Evolutionary conservation across 768 basidiomycete species (phyloP).

Genomic region (Naganishia randhawae): DNA sequence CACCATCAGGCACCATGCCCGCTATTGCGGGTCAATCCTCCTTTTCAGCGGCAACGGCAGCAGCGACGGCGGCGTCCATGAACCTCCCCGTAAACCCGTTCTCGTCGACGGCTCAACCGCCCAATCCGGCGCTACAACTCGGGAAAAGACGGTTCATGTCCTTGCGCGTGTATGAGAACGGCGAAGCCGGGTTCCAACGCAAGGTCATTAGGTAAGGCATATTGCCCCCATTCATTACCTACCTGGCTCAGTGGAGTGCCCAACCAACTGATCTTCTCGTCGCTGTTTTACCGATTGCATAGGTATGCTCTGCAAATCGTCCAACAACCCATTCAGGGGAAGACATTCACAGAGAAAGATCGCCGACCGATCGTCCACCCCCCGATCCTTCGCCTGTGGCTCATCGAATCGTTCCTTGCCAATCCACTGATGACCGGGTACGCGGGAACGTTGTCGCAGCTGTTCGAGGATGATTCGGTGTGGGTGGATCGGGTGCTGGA

Average conservation of each 20-base stretch:
- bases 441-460: background rate
- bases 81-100: too few relatives aligned
- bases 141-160: background rate
- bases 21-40: too few relatives aligned
- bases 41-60: too few relatives aligned
- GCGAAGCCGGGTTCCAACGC: background rate
- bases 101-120: background rate
- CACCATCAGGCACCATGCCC: too few relatives aligned
- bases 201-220: conserved; percentile 3
- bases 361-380: conserved; percentile 12
- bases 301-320: conserved; percentile 13
- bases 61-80: too few relatives aligned
- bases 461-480: conserved; percentile 11
- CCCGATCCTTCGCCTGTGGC: background rate
- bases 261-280: too few relatives aligned
- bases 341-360: conserved; percentile 14
- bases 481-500: conserved; percentile 7
- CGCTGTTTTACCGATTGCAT: too few relatives aligned
- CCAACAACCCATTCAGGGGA: conserved; percentile 14
- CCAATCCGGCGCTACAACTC: background rate
- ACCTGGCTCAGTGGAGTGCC: too few relatives aligned
- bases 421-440: background rate
- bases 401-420: background rate
- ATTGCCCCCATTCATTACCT: background rate
- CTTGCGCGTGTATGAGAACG: background rate